phyloP scores from a whole-genome alignment of 2,329 filamentous ascomycete species.

The Lanzia echinophila region DNA sequence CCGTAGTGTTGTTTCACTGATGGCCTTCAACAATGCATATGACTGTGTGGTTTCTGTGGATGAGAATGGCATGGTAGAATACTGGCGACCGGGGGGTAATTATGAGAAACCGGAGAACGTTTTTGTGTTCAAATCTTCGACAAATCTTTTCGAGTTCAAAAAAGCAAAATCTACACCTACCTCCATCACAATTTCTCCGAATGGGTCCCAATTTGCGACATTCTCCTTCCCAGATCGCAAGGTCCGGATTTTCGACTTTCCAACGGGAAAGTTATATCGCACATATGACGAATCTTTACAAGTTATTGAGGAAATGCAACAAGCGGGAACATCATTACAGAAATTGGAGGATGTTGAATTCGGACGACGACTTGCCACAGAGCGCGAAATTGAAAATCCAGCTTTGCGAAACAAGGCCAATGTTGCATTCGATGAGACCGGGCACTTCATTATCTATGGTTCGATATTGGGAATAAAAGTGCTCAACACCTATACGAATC shows the following conservation, averaged over 20 bases:
- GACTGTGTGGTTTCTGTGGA: constrained; percentile 91
- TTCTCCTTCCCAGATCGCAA: constrained; percentile 92
- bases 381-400: constrained; percentile 75
- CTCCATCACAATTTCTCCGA: constrained; percentile 78
- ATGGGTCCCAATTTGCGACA: constrained; percentile 77
- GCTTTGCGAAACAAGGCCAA: constrained; percentile 66
- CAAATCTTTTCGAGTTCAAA: constrained; percentile 94
- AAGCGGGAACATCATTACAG: constrained; percentile 75
- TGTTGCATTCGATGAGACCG: constrained; percentile 91
- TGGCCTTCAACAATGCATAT: constrained; percentile 82
- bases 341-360: constrained; percentile 90
- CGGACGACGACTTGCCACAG: constrained; percentile 75
- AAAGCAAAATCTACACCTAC: constrained; percentile 83
- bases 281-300: constrained; percentile 93
- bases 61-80: constrained; percentile 89
- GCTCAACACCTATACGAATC: constrained; percentile 91
- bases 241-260: constrained; percentile 88
- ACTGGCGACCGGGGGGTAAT: constrained; percentile 75
- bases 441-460: constrained; percentile 90
- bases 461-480: constrained; percentile 91
- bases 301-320: constrained; percentile 89
- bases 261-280: constrained; percentile 76
- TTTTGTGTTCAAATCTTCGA: constrained; percentile 88
- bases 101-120: constrained; percentile 91
- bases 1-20: constrained; percentile 69